Evolutionary conservation across 495 filamentous ascomycete species (phyloP), one percentile per base, ranked within the genome.

Genomic region (Tuber umbilicatum): DNA sequence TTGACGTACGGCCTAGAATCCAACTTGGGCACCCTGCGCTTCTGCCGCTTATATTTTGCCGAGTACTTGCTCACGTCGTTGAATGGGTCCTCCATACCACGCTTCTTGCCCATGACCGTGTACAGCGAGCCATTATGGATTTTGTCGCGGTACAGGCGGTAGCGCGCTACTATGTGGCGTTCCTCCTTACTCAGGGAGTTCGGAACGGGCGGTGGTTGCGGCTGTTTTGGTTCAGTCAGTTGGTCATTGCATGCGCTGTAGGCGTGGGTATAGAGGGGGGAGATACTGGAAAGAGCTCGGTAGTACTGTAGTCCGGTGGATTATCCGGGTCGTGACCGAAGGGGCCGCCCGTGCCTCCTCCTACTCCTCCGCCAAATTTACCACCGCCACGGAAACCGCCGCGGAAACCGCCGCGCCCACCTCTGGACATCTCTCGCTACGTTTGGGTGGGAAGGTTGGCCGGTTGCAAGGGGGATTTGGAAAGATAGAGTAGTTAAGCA

Each of bases 1-100:
- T 77, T 68, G 16, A 82, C 77, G 70, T 82, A 82, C 23, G 81
- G 81, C n/a, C 81, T 70, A 17, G 81, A 78, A 71, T 82, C 81
- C 23, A 82, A 74, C 64, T 82, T 79, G 7, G 81, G 81, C 5
- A 79, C 81, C 27, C 74, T 74, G 27, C 81, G 73, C 27, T 70
- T 72, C 37, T 81, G 73, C 38, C 75, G 77, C 60, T 76, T 75
- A 68, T 82, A 82, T 69, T 79, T 82, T 31, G 72, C 70, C 5
- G 80, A 82, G 64, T 82, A 82, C 37, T 77, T 75, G 19, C 71
- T 73, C 42, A 82, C 74, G 38, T 82, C 81, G 35, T 80, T 80
- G 70, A 82, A 82, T 10, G 81, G 81, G 70, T 82, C 80, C 73
- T 82, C 78, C 69, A 78, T 75, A 23, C 81, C 81, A 19, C 76